Base-by-base conservation (phyloP, 2,329 filamentous ascomycete genomes). In the Trichophyton simii region DNA sequence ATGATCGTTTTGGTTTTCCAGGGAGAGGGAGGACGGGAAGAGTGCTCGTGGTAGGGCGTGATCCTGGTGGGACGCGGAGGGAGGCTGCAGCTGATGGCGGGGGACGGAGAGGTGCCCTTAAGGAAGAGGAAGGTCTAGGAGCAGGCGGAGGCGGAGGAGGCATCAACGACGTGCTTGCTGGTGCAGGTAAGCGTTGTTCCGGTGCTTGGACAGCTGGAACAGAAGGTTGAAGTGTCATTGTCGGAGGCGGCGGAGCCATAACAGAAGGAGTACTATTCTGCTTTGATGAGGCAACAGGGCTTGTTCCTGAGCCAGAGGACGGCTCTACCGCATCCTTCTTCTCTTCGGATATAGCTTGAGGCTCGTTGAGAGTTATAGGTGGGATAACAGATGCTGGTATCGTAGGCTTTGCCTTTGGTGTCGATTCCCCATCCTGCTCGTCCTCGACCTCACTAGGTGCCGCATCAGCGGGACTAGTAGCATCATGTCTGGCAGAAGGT, bases 1-100 rank as follows among this genome's bases (percentile, higher is more conserved):
- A 72, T 13, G 72, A 64, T 59, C 88, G 72, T 82, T 76, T 62
- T n/a, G 69, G 66, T 64, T 72, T 71, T 73, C 77, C 44, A 69
- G 69, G 60, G 75, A 80, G 31, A 74, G 73, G 54, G 5, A 69
- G 68, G 7, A 79, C 72, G 48, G 75, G 70, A 15, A 78, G 72
- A 57, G 75, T 75, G 66, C 70, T 74, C 64, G 74, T 61, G 73
- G 59, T 76, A 68, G 25, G 76, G 73, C 75, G 63, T 28, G 58
- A 59, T 7, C 75, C 77, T 1, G 69, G 68, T 11, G 74, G 72
- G 3, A 69, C 72, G 44, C 77, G 75, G n/a, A 77, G 71, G 11
- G 72, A 71, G 11, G 76, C 69, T 9, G 77, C 77, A 15, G 74
- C 69, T 6, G 78, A 78, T 5, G 76, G 76, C 5, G 76, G 76